phyloP scores from a whole-genome alignment of 306 rosid genomes.

The Abrus pulchellus region DNA sequence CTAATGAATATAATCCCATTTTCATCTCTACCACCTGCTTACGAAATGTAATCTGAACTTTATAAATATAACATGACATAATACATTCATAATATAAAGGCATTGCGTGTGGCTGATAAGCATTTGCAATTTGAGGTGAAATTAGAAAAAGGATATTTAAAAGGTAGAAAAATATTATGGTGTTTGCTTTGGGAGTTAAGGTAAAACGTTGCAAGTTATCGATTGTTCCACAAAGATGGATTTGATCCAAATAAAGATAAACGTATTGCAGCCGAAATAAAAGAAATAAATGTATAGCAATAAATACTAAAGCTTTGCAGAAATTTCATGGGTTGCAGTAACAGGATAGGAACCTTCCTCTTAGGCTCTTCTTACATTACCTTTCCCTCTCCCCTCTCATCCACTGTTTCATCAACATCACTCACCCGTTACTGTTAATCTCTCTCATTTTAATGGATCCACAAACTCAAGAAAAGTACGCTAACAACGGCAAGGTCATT shows the following conservation, averaged over 20 bases:
- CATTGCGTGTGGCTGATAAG: not conserved
- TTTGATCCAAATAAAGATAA: not conserved
- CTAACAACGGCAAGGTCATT: conserved; percentile 59
- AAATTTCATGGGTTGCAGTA: not conserved
- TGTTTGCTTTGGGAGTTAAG: too few species aligned
- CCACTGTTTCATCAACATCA: not conserved
- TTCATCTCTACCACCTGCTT: too few species aligned
- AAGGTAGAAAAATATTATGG: too few species aligned
- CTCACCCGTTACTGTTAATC: not conserved
- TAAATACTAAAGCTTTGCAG: not conserved
- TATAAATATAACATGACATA: too few species aligned
- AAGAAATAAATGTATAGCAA: not conserved
- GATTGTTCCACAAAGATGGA: not conserved
- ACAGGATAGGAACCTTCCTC: conserved; percentile 49
- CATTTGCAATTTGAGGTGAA: too few species aligned
- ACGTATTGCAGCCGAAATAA: not conserved
- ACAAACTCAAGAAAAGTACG: conserved; percentile 38
- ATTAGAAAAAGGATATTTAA: too few species aligned
- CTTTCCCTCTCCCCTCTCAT: not conserved
- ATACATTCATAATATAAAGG: not conserved
- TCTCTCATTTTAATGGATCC: conserved; percentile 7
- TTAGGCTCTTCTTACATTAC: not conserved
- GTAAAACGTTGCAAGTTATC: not conserved
- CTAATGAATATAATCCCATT: too few species aligned
- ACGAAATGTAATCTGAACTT: too few species aligned